Conservation (phyloP, 352 stramenopile genomes). For the Globisporangium irregulare region DNA sequence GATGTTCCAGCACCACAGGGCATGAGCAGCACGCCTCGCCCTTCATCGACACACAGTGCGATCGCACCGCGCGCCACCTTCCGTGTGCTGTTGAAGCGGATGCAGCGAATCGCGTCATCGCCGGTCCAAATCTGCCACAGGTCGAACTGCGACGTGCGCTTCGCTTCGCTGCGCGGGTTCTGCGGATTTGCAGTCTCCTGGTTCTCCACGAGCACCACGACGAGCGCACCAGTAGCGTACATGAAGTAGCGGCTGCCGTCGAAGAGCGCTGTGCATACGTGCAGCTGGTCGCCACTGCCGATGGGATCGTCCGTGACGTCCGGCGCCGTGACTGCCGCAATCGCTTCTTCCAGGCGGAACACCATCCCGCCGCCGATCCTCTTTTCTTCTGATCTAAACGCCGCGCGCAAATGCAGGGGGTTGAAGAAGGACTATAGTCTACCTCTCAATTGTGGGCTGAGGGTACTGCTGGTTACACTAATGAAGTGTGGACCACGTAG, state of each 20-base stretch:
- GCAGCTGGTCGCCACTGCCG: slow-evolving; percentile 11
- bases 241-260: slow-evolving; percentile 60
- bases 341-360: slow-evolving; percentile 21
- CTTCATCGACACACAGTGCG: slow-evolving; percentile 60
- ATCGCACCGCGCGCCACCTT: slow-evolving; percentile 52
- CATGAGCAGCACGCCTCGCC: slow-evolving; percentile 60
- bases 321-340: slow-evolving; percentile 44
- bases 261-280: slow-evolving; percentile 39
- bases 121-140: slow-evolving; percentile 71
- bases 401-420: neutral
- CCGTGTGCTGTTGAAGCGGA: slow-evolving; percentile 54
- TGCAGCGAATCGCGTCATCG: slow-evolving; percentile 39
- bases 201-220: slow-evolving; percentile 63
- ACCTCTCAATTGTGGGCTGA: neutral
- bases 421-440: too few species aligned
- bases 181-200: slow-evolving; percentile 13
- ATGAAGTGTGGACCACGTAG: too few species aligned
- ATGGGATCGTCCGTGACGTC: slow-evolving; percentile 7
- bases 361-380: slow-evolving; percentile 11
- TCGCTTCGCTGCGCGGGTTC: slow-evolving; percentile 20
- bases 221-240: slow-evolving; percentile 46
- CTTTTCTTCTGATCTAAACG: neutral
- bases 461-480: too few species aligned
- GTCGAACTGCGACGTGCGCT: slow-evolving; percentile 45
- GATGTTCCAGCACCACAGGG: slow-evolving; percentile 18